Conservation (phyloP, 208 protist species). For the Leishmania lainsoni region DNA sequence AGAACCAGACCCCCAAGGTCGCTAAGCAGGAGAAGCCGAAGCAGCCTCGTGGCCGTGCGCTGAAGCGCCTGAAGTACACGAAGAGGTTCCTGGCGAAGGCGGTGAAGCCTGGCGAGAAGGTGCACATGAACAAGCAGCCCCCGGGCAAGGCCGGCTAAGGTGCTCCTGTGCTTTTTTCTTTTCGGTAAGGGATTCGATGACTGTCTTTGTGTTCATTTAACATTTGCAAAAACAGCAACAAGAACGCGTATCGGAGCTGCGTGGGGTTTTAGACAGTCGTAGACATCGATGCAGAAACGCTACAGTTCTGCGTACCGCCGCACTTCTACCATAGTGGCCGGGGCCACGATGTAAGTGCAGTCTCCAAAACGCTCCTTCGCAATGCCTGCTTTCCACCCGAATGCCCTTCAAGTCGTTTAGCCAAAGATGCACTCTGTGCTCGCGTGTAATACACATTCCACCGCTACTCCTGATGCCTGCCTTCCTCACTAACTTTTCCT, state of each 20-base stretch:
- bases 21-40: conserved; percentile 96
- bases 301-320: neutral
- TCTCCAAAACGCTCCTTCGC: neutral
- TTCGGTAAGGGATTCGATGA: conserved; percentile 1
- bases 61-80: conserved; percentile 98
- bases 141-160: conserved; percentile 89
- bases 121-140: conserved; percentile 93
- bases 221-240: conserved; percentile 1
- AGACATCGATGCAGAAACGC: neutral
- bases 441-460: neutral
- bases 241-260: neutral
- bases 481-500: neutral
- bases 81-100: conserved; percentile 95
- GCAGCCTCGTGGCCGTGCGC: conserved; percentile 94
- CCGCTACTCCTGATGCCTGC: neutral
- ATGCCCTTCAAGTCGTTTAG: neutral
- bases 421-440: neutral
- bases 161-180: conserved; percentile 1
- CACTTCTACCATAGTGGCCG: neutral
- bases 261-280: neutral
- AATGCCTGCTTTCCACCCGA: neutral
- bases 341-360: neutral
- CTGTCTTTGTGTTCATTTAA: conserved; percentile 19
- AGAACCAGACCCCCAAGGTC: conserved; percentile 98
- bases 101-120: conserved; percentile 92